These are phyloP conservation scores for Amylostereum areolatum DNA, from an alignment of 1,284 basidiomycete genomes.

Conservation along the genomic window DNA sequence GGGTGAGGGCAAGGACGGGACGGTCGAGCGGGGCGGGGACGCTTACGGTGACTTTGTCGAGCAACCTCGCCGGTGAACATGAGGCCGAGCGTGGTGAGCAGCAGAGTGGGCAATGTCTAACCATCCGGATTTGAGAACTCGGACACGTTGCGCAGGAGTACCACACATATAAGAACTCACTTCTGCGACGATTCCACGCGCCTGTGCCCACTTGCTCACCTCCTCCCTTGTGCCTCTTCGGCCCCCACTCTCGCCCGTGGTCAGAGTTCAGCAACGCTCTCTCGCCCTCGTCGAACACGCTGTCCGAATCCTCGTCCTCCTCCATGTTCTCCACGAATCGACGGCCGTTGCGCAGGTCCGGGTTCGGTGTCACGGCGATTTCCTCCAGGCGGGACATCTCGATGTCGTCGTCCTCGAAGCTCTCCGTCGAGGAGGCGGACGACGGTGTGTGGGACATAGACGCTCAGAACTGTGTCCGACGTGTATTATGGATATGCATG, in stretches of 20 bases:
- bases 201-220: constrained; percentile 39
- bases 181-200: constrained; percentile 59
- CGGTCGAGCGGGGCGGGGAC: neutral
- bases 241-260: constrained; percentile 18
- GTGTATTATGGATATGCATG: too few relatives aligned
- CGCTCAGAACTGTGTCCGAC: neutral
- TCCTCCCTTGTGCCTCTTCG: constrained; percentile 15
- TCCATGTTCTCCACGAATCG: constrained; percentile 15
- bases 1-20: neutral
- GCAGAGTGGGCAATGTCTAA: constrained; percentile 70
- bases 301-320: constrained; percentile 19
- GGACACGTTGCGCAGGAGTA: too few relatives aligned
- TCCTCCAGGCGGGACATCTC: constrained; percentile 32
- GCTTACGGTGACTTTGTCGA: constrained; percentile 81
- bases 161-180: constrained; percentile 27
- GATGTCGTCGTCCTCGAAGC: constrained; percentile 22
- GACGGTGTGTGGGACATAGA: constrained; percentile 2
- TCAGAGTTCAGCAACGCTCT: constrained; percentile 27
- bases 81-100: constrained; percentile 67
- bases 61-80: constrained; percentile 83
- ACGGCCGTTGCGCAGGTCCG: constrained; percentile 8
- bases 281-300: constrained; percentile 23
- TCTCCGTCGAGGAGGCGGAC: constrained; percentile 11
- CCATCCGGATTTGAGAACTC: neutral
- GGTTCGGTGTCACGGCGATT: constrained; percentile 22